Percentiles rank a stretch among this genome's conserved stretches.
Conservation (phyloP, 2,329 filamentous ascomycete genomes). For the Alternaria solani region DNA sequence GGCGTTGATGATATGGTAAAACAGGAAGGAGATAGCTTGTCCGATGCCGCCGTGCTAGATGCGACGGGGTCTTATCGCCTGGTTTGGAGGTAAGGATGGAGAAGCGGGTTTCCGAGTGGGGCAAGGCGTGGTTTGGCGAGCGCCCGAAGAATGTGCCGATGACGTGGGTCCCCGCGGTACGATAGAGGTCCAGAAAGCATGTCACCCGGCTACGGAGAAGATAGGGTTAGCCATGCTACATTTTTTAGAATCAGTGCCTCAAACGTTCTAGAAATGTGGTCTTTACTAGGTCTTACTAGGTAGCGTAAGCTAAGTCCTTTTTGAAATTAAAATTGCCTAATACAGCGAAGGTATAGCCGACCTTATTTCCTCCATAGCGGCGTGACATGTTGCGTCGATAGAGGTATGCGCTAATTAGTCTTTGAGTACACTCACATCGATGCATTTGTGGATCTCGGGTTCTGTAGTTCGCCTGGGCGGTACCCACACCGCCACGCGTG, state of each 20-base stretch:
- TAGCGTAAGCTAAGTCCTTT: too few relatives aligned
- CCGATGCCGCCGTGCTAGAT: background rate
- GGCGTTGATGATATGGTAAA: background rate
- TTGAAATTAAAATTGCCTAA: too few relatives aligned
- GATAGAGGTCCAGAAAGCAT: background rate
- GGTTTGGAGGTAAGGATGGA: constrained; percentile 7
- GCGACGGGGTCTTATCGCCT: constrained; percentile 8
- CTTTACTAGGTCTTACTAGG: too few relatives aligned
- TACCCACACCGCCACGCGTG: background rate
- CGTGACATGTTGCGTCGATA: background rate
- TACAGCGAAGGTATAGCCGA: too few relatives aligned
- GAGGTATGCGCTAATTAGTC: background rate
- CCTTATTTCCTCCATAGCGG: too few relatives aligned
- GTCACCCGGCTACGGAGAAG: too few relatives aligned
- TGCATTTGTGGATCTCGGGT: background rate
- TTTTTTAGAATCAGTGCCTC: too few relatives aligned
- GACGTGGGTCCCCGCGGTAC: background rate
- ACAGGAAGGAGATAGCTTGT: constrained; percentile 3
- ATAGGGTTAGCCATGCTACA: too few relatives aligned
- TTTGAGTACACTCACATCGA: background rate
- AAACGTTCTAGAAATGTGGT: too few relatives aligned
- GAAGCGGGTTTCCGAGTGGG: constrained; percentile 2
- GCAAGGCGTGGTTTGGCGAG: constrained; percentile 1
- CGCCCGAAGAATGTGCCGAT: background rate
- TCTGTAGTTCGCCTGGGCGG: background rate